phyloP scores from a whole-genome alignment of 176 grass and related monocot species.

The Hordeum marinum region DNA sequence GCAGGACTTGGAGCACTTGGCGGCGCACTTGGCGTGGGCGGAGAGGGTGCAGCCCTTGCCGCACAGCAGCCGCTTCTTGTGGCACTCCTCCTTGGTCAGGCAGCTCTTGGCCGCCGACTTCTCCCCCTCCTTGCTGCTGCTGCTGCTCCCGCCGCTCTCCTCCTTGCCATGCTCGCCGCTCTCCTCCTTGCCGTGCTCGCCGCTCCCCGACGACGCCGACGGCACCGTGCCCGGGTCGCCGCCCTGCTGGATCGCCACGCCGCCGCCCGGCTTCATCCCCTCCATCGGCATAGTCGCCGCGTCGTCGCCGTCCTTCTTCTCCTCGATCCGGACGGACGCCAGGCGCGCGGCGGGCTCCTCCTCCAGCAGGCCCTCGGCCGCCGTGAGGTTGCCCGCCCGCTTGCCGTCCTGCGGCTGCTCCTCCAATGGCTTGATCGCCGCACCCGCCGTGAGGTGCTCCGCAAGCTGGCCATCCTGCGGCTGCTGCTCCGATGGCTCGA shows the following conservation, averaged over 20 bases:
- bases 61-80: slow-evolving; percentile 51
- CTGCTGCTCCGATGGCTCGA: neutral
- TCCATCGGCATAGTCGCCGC: neutral
- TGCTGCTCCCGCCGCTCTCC: neutral
- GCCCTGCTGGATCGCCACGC: slow-evolving; percentile 25
- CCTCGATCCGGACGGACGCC: neutral
- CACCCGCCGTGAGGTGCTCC: neutral
- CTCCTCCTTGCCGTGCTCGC: neutral
- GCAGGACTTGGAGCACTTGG: slow-evolving; percentile 58
- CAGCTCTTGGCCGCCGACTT: slow-evolving; percentile 35
- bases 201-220: neutral
- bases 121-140: slow-evolving; percentile 34
- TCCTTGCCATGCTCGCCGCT: slow-evolving; percentile 28
- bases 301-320: slow-evolving; percentile 1
- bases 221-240: slow-evolving; percentile 18
- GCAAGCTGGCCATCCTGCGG: neutral
- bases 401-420: neutral
- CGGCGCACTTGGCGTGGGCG: slow-evolving; percentile 49
- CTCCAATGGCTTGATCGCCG: neutral
- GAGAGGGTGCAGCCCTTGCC: slow-evolving; percentile 51
- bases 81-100: slow-evolving; percentile 52
- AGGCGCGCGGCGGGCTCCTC: neutral
- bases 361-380: neutral
- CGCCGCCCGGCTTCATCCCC: neutral
- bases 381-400: neutral